Evolutionary conservation across 768 basidiomycete species (phyloP), one percentile per base, ranked within the genome.

Genomic region (Suillus spraguei): DNA sequence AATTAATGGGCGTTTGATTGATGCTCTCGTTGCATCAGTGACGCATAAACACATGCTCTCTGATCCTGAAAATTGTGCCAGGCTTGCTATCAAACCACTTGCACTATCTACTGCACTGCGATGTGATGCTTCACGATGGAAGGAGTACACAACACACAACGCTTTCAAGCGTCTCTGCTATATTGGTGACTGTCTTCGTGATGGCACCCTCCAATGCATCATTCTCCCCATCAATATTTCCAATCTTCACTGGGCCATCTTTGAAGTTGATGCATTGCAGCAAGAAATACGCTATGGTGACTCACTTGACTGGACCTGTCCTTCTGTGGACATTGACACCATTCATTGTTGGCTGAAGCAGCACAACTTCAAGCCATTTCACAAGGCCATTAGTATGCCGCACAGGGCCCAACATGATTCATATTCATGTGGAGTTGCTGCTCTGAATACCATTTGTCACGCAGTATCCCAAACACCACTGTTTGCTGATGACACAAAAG

Each of bases 171-270:
- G n/a, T 24, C 50, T 53, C 33, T 7, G n/a, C 33, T 53, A 28
- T 53, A 35, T 53, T 7, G 50, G 50, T 53, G 50, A 53, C 33
- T 28, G 50, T 17, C 50, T 53, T 24, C 13, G 10, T 24, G 50
- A 53, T 53, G 50, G 50, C n/a, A 53, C 50, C 13, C 24, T 53
- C 50, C 24, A 53, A 53, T 16, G 8, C 8, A 6, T 54, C 4
- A 28, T 54, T 35, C 28, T 54, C 22, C 22, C 52, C 35, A 35
- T 54, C 22, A 54, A 24, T 28, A 54, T 54, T 4, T 1, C 52
- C 22, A 28, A 54, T 54, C 28, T 54, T 28, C 52, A 54, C 35
- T 54, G 52, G 52, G 52, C 52, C 20, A 22, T 54, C 28, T 54
- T 54, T 10, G 22, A 54, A 35, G 35, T 54, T 35, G 5, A 54